phyloP scores from a whole-genome alignment of 2,329 filamentous ascomycete species.

The Fusarium decemcellulare region DNA sequence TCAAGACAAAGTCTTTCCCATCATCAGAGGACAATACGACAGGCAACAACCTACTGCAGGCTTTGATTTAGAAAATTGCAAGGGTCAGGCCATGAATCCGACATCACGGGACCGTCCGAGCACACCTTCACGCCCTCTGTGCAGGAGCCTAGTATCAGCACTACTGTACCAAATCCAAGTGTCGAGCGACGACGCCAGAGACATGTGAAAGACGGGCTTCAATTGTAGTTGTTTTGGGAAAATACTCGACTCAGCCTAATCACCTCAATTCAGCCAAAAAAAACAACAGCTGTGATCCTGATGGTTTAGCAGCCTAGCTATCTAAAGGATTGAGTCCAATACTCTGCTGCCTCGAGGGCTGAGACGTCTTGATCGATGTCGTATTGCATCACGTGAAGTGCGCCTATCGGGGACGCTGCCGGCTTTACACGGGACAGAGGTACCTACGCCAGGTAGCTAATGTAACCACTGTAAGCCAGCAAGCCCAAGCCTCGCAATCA shows the following conservation, averaged over 20 bases:
- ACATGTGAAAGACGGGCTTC: constrained; percentile 18
- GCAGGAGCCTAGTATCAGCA: constrained; percentile 12
- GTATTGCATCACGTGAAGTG: constrained; percentile 43
- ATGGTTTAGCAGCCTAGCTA: neutral
- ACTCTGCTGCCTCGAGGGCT: too few relatives aligned
- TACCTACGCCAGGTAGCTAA: constrained; percentile 10
- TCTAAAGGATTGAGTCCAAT: neutral
- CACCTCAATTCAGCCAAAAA: neutral
- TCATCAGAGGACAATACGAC: neutral
- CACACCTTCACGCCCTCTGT: constrained; percentile 15
- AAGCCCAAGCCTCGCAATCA: constrained; percentile 7
- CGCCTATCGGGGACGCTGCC: constrained; percentile 39
- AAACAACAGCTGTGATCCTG: neutral
- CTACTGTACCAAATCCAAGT: neutral
- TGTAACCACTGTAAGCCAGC: constrained; percentile 46
- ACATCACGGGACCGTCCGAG: constrained; percentile 33
- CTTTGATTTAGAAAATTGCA: neutral
- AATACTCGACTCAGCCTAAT: neutral
- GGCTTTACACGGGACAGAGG: constrained; percentile 12
- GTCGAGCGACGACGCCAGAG: constrained; percentile 5
- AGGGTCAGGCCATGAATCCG: constrained; percentile 1
- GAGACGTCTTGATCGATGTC: neutral
- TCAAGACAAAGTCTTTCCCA: too few relatives aligned
- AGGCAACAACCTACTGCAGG: neutral
- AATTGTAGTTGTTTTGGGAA: neutral